A percentile compares a stretch with the other conserved stretches of the same genome.
Evolutionary conservation across 2,329 filamentous ascomycete species (phyloP).

Genomic region (Ophiostoma sp.): DNA sequence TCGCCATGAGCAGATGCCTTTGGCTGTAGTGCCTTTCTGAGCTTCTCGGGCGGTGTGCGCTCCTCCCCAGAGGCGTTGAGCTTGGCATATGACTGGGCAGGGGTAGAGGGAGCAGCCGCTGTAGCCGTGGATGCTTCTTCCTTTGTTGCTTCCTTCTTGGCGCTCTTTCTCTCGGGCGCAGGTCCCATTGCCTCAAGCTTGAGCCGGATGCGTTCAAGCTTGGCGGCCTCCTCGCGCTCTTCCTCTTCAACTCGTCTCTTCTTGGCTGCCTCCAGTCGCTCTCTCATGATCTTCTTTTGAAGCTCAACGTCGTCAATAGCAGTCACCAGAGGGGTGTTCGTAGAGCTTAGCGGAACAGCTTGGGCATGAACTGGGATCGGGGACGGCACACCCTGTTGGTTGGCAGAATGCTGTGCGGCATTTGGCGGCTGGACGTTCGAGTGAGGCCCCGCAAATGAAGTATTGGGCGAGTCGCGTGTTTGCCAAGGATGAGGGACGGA

Average conservation of each 20-base stretch:
- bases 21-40: neutral
- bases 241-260: slow-evolving; percentile 64
- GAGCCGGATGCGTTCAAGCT: slow-evolving; percentile 62
- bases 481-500: slow-evolving; percentile 38
- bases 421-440: neutral
- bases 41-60: neutral
- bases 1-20: neutral
- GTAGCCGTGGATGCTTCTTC: slow-evolving; percentile 26
- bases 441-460: slow-evolving; percentile 19
- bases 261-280: slow-evolving; percentile 63
- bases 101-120: neutral
- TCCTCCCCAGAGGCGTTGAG: neutral
- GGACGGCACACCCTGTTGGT: neutral
- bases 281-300: slow-evolving; percentile 68
- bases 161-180: slow-evolving; percentile 53
- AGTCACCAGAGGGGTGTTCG: neutral
- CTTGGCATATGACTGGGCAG: slow-evolving; percentile 9
- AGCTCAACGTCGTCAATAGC: slow-evolving; percentile 53
- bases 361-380: neutral
- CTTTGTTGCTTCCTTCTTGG: slow-evolving; percentile 48
- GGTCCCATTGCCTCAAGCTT: slow-evolving; percentile 67
- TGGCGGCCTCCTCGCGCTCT: slow-evolving; percentile 65
- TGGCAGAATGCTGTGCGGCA: neutral
- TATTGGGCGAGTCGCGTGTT: slow-evolving; percentile 40
- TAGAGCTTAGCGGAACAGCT: neutral